A percentile compares a stretch with the other conserved stretches of the same genome.
Conservation (phyloP, 1,284 basidiomycete genomes). For the Rhodotorula sp. region DNA sequence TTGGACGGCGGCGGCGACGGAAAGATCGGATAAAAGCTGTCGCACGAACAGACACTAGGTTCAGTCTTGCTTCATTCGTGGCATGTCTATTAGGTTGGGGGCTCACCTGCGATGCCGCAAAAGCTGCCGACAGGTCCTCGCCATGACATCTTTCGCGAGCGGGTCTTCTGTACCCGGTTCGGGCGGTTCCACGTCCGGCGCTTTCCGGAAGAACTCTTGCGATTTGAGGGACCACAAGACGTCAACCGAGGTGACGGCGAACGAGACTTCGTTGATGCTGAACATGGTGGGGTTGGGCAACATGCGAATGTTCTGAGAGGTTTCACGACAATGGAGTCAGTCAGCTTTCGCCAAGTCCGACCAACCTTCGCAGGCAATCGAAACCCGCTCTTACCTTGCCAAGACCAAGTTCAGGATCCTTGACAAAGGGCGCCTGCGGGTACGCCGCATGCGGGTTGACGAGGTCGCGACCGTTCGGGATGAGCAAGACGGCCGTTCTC, state of each 20-base stretch:
- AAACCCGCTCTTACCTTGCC: constrained; percentile 49
- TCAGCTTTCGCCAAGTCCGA: background rate
- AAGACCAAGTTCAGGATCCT: constrained; percentile 50
- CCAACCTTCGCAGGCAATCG: background rate
- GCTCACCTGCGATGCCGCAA: constrained; percentile 81
- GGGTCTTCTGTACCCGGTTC: constrained; percentile 51
- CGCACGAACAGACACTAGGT: background rate
- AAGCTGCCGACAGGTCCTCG: constrained; percentile 72
- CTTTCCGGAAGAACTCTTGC: constrained; percentile 74
- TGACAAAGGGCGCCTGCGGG: constrained; percentile 74
- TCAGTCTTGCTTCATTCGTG: background rate
- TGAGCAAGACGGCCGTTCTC: constrained; percentile 66
- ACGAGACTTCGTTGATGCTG: constrained; percentile 75
- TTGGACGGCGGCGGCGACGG: constrained; percentile 76
- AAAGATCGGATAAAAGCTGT: constrained; percentile 91
- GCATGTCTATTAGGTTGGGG: too few species aligned
- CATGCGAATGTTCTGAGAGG: constrained; percentile 66
- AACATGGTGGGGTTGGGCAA: constrained; percentile 86
- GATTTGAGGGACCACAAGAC: constrained; percentile 81
- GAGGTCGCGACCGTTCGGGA: constrained; percentile 80
- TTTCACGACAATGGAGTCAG: background rate
- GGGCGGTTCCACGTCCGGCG: constrained; percentile 62
- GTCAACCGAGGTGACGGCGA: constrained; percentile 78
- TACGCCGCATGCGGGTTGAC: constrained; percentile 76
- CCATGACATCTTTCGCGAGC: constrained; percentile 67